phyloP scores from a whole-genome alignment of 768 basidiomycete species.

The Hygrophorus russula region DNA sequence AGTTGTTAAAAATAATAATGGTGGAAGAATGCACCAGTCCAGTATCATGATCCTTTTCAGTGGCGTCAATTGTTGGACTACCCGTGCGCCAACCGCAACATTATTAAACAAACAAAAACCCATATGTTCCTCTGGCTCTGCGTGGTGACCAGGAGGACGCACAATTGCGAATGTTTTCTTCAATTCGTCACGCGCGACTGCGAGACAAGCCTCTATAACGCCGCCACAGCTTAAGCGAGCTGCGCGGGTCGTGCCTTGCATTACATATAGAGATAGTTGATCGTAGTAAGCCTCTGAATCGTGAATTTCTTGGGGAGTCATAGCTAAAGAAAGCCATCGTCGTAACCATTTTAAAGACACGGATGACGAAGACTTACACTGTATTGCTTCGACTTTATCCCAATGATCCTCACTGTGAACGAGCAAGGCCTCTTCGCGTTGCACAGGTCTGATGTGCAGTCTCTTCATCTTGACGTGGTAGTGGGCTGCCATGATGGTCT shows the following conservation, averaged over 20 bases:
- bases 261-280: constrained; percentile 85
- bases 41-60: constrained; percentile 82
- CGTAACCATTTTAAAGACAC: constrained; percentile 1
- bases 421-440: constrained; percentile 69
- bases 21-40: constrained; percentile 64
- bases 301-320: constrained; percentile 64
- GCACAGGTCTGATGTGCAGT: constrained; percentile 64
- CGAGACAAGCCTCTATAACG: constrained; percentile 80
- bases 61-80: constrained; percentile 58
- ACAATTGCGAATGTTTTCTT: constrained; percentile 92
- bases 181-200: constrained; percentile 71
- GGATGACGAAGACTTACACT: constrained; percentile 42
- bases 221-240: constrained; percentile 90
- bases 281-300: constrained; percentile 81
- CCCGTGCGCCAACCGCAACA: constrained; percentile 83
- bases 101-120: constrained; percentile 99
- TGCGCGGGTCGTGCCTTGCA: constrained; percentile 70
- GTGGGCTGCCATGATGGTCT: constrained; percentile 46
- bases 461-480: constrained; percentile 64
- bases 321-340: constrained; percentile 31
- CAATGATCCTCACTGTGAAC: constrained; percentile 90
- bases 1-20: constrained; percentile 1
- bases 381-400: constrained; percentile 79
- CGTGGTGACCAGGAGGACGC: constrained; percentile 95
- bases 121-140: constrained; percentile 97